Evolutionary conservation across 2,329 filamentous ascomycete species (phyloP).

Genomic region (Penicillium palitans): DNA sequence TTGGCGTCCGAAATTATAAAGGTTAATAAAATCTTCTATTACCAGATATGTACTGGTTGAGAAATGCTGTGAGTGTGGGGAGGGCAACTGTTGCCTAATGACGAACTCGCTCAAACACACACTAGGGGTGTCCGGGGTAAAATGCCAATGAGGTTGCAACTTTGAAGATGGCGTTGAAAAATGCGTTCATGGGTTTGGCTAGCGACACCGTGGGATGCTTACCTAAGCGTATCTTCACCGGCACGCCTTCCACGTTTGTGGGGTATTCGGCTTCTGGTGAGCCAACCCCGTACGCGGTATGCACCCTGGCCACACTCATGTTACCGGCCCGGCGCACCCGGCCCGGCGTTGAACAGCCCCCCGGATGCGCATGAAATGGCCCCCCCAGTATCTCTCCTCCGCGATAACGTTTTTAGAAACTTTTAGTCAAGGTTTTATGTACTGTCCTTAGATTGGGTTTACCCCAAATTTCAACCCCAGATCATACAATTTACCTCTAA

Average conservation of each 20-base stretch:
- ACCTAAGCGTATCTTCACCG: slow-evolving; percentile 10
- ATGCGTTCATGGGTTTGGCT: neutral
- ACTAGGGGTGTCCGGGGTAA: neutral
- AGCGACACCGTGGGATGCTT: neutral
- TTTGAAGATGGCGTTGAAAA: neutral
- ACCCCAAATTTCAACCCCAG: slow-evolving; percentile 5
- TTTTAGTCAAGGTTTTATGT: slow-evolving; percentile 6
- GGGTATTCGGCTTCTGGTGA: neutral
- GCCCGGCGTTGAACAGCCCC: slow-evolving; percentile 6
- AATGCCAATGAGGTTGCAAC: slow-evolving; percentile 1
- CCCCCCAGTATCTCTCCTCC: neutral
- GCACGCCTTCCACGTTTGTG: neutral
- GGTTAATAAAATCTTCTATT: slow-evolving; percentile 1
- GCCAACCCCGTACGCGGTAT: neutral
- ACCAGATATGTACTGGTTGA: neutral
- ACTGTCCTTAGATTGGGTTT: neutral
- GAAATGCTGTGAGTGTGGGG: neutral
- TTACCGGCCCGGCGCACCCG: slow-evolving; percentile 10
- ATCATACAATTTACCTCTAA: neutral
- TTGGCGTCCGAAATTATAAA: slow-evolving; percentile 17
- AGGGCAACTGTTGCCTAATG: neutral
- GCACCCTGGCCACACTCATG: neutral
- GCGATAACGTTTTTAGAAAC: neutral
- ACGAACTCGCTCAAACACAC: neutral
- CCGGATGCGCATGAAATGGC: neutral